These are phyloP conservation scores for Heterobasidion parviporum DNA, from an alignment of 1,284 basidiomycete species.

Conservation along the genomic window DNA sequence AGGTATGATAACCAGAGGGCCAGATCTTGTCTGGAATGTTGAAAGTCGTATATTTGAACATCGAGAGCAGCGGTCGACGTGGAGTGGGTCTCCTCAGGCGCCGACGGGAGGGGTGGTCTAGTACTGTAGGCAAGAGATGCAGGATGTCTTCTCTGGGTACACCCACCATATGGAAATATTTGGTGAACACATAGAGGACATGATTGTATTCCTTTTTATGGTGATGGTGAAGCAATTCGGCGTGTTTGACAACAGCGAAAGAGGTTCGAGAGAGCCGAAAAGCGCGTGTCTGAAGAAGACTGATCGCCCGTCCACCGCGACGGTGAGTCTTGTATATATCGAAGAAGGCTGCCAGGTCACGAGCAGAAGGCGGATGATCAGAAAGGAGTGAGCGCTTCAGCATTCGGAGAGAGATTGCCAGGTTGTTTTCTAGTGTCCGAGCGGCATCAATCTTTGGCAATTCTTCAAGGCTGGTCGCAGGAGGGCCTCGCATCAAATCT, in stretches of 20 bases:
- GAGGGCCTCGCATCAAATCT: neutral
- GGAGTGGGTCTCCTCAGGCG: neutral
- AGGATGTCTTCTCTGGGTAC: constrained; percentile 18
- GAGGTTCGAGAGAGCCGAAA: constrained; percentile 7
- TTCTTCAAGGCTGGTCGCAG: neutral
- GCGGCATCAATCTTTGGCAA: neutral
- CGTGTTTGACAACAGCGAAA: constrained; percentile 14
- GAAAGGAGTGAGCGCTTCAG: constrained; percentile 4
- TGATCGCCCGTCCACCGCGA: constrained; percentile 3
- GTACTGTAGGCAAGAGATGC: constrained; percentile 1
- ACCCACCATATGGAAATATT: constrained; percentile 25
- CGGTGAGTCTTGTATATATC: constrained; percentile 7
- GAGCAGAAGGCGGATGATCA: constrained; percentile 1
- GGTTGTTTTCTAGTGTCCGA: neutral
- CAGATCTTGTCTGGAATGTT: constrained; percentile 19
- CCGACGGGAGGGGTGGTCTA: constrained; percentile 1
- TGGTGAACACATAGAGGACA: constrained; percentile 19
- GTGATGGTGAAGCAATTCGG: constrained; percentile 28
- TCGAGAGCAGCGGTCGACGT: neutral
- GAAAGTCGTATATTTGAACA: constrained; percentile 6
- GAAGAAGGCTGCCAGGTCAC: constrained; percentile 12
- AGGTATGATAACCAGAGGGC: constrained; percentile 25
- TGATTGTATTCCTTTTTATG: constrained; percentile 12
- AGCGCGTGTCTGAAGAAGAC: constrained; percentile 12
- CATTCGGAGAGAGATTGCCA: constrained; percentile 4